Evolutionary conservation across 129 eudicot genomes (phyloP).

Genomic region (Lactuca sativa): DNA sequence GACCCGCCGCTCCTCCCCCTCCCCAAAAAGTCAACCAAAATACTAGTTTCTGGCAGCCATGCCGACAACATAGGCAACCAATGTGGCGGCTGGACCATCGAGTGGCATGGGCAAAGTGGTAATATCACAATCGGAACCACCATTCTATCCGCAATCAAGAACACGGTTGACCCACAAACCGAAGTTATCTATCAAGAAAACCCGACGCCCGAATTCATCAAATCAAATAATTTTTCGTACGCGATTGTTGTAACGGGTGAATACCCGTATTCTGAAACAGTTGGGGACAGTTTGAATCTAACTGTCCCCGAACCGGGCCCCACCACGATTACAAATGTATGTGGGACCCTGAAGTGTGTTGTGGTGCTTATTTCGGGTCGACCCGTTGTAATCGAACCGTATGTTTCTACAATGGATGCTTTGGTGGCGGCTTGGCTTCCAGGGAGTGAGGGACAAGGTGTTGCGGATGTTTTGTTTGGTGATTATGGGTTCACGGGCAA

Average conservation of each 20-base stretch:
- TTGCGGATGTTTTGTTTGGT: slow-evolving; percentile 78
- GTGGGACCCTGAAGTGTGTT: slow-evolving; percentile 66
- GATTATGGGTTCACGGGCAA: slow-evolving; percentile 77
- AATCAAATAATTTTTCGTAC: slow-evolving; percentile 52
- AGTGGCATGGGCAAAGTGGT: slow-evolving; percentile 83
- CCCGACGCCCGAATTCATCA: slow-evolving; percentile 49
- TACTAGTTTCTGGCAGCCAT: slow-evolving; percentile 75
- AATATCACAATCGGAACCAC: slow-evolving; percentile 73
- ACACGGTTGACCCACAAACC: slow-evolving; percentile 58
- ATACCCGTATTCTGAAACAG: slow-evolving; percentile 66
- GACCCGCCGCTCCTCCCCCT: slow-evolving; percentile 60
- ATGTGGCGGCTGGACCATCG: slow-evolving; percentile 94
- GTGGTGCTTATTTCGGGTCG: slow-evolving; percentile 72
- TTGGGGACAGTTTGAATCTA: slow-evolving; percentile 64
- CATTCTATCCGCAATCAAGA: slow-evolving; percentile 56
- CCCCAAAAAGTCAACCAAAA: slow-evolving; percentile 58
- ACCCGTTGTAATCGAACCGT: slow-evolving; percentile 78
- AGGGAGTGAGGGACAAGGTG: slow-evolving; percentile 77
- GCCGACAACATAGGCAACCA: slow-evolving; percentile 77
- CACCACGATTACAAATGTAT: slow-evolving; percentile 53
- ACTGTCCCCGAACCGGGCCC: slow-evolving; percentile 67
- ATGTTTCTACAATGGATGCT: slow-evolving; percentile 57
- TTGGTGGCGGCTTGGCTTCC: slow-evolving; percentile 91
- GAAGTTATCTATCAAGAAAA: slow-evolving; percentile 65
- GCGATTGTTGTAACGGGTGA: slow-evolving; percentile 87